Evolutionary conservation across 2,329 filamentous ascomycete species (phyloP).

Genomic region (Bipolaris cookei): DNA sequence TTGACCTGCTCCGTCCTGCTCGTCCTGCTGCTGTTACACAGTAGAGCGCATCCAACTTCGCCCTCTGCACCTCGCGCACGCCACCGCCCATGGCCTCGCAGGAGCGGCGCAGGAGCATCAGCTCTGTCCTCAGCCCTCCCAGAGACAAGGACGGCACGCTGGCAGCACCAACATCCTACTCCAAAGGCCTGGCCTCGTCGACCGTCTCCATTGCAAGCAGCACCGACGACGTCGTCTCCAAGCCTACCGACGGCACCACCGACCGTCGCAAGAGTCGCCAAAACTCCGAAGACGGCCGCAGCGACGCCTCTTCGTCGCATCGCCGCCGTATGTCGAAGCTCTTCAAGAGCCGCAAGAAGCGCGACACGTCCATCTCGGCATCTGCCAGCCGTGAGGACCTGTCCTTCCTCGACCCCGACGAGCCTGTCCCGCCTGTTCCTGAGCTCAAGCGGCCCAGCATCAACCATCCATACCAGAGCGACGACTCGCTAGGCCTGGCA

Average conservation of each 20-base stretch:
- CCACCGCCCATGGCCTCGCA: conserved; percentile 28
- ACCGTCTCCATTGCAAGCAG: conserved; percentile 43
- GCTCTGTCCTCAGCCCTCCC: conserved; percentile 22
- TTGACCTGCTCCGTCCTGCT: neutral
- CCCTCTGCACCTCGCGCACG: neutral
- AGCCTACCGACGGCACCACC: conserved; percentile 49
- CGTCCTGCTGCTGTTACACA: conserved; percentile 1
- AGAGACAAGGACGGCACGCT: conserved; percentile 31
- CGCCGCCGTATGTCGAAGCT: conserved; percentile 60
- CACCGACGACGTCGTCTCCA: conserved; percentile 37
- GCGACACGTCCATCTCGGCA: conserved; percentile 14
- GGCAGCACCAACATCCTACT: conserved; percentile 30
- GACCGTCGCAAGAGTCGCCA: conserved; percentile 50
- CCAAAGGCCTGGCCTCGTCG: conserved; percentile 41
- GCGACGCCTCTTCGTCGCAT: conserved; percentile 49
- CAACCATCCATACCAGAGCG: conserved; percentile 39
- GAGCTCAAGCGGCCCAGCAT: conserved; percentile 21
- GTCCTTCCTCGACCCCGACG: conserved; percentile 27
- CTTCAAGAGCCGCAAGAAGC: conserved; percentile 55
- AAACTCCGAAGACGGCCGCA: conserved; percentile 50
- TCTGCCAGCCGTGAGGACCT: conserved; percentile 38
- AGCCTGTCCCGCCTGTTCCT: conserved; percentile 34
- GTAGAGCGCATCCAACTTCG: neutral
- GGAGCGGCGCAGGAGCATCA: conserved; percentile 33
- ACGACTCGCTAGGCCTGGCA: conserved; percentile 52